Conservation (phyloP, 2,329 filamentous ascomycete genomes). For the Pezicula carpinea region DNA sequence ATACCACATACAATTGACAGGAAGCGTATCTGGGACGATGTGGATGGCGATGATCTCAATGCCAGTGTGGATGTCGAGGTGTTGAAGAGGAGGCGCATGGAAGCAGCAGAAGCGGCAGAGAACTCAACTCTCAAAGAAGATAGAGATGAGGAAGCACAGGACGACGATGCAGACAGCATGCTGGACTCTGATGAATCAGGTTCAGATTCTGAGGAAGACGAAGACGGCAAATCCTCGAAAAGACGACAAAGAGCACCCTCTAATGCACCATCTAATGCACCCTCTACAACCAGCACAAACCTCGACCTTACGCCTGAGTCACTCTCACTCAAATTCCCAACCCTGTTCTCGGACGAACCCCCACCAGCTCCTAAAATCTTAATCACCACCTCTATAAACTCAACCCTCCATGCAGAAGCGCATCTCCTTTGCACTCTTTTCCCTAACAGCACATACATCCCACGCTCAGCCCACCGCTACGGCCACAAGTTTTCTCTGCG, state of each 20-base stretch:
- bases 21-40: constrained; percentile 87
- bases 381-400: constrained; percentile 86
- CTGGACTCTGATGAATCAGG: constrained; percentile 53
- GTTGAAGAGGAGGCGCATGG: constrained; percentile 52
- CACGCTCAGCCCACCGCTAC: constrained; percentile 76
- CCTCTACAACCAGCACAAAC: constrained; percentile 59
- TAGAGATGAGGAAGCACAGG: constrained; percentile 43
- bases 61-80: constrained; percentile 51
- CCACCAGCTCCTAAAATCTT: constrained; percentile 75
- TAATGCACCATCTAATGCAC: constrained; percentile 43
- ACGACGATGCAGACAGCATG: constrained; percentile 73
- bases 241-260: constrained; percentile 32
- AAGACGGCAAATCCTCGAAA: constrained; percentile 30
- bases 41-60: constrained; percentile 55
- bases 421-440: constrained; percentile 75
- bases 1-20: constrained; percentile 77
- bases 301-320: constrained; percentile 59
- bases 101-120: constrained; percentile 41
- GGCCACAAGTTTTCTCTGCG: constrained; percentile 87
- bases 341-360: constrained; percentile 55
- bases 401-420: constrained; percentile 80
- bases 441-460: constrained; percentile 77
- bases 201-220: constrained; percentile 39
- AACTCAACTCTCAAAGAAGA: constrained; percentile 36
- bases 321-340: constrained; percentile 56